Base-by-base conservation (phyloP, 192 early-diverging fungal species). In the Coemansia biformis region DNA sequence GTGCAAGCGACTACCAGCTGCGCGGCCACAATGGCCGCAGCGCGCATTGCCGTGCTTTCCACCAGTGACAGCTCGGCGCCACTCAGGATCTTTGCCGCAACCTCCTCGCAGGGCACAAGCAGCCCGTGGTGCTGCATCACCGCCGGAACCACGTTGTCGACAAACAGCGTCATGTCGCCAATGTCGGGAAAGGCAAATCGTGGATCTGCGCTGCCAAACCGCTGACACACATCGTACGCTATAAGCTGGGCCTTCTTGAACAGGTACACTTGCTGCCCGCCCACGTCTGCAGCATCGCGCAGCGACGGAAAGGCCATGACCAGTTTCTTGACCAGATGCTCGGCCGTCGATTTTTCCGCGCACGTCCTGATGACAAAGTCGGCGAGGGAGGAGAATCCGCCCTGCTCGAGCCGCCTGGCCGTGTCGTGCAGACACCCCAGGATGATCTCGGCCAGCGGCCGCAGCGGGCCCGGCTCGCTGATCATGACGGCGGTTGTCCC, bases 191-290 rank as follows among this genome's bases (percentile, higher is more conserved):
- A 90, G 32, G 72, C 65, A 61, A 91, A 91, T 3, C 60, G 71
- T 1, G 40, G 35, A 21, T 83, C 66, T 5, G 64, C 57, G 8
- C 66, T 59, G 4, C 67, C 62, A 59, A 91, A 88, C 4, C 77
- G 72, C 41, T 78, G 59, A 44, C 73, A 78, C 5, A 89, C 56
- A 23, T 82, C 81, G 31, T 77, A 79, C 4, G 79, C 81, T 14
- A 91, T 62, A 11, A 88, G 67, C 51, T 91, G 82, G 0, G 89
- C 85, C 63, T 86, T 84, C 44, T 87, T 87, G 63, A 88, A 86
- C 10, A 91, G 40, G 60, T 88, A 92, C 0, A 86, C 72, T 0
- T 37, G 47, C 21, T 75, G 26, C 1, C 77, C 79, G 38, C 84
- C 60, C 11, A 82, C 40, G 18, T 51, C 41, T 8, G 68, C 64